Base-by-base conservation (phyloP, 108 stramenopile species). In the Mediolabrus comicus region DNA sequence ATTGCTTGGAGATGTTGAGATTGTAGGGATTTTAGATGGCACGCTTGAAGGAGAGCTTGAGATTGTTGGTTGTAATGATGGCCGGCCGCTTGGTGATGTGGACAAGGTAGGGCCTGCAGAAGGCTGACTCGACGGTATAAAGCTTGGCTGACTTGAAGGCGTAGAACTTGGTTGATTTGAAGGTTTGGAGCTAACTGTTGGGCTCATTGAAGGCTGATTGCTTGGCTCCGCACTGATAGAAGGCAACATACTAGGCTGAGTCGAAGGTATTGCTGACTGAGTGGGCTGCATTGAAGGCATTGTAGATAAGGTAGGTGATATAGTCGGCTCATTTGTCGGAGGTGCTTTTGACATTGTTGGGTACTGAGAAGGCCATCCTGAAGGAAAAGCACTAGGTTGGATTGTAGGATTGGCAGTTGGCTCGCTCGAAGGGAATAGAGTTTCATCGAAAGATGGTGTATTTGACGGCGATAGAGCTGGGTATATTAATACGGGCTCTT, bases 1-100 rank as follows among this genome's bases (percentile, higher is more conserved):
- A 29, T n/a, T 26, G 29, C 61, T 62, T 33, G 60, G 43, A 5
- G 72, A 59, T 8, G 65, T 65, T 14, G 65, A 59, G n/a, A 34
- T 34, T 10, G 65, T 67, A 12, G 72, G 72, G 31, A 14, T 3
- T 0, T 9, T 19, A 27, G 65, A 57, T 25, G 72, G 72, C 38
- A 57, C 33, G 34, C 22, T 32, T 25, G 72, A 73, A 41, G 72
- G 72, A 9, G 39, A 12, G 2, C 33, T 33, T 6, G 9, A 8
- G 46, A 5, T 24, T 8, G 46, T 49, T 7, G 33, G 33, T 33
- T 33, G 5, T 33, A 7, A 33, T 33, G 33, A 33, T 33, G 33
- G 33, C 3, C 5, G 7, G 3, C 5, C 5, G 33, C 33, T 33
- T 3, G 33, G 33, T 6, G 33, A 3, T 6, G 33, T 7, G 3